These are phyloP conservation scores for Fusarium buharicum DNA, from an alignment of 2,329 filamentous ascomycete genomes.

Conservation along the genomic window DNA sequence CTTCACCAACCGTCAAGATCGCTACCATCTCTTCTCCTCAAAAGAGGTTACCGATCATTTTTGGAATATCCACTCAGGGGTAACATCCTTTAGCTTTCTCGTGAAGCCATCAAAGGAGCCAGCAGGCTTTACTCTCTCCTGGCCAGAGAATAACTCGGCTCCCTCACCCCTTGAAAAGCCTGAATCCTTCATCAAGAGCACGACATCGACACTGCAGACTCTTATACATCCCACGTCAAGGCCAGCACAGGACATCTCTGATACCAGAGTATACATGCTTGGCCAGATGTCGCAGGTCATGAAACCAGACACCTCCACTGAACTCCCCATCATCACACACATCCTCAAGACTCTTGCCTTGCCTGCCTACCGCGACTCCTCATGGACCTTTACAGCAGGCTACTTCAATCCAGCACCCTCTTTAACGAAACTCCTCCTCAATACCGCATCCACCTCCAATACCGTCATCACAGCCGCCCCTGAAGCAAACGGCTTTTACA, in stretches of 20 bases:
- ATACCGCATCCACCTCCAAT: constrained; percentile 74
- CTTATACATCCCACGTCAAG: constrained; percentile 64
- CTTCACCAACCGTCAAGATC: constrained; percentile 94
- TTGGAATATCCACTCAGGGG: constrained; percentile 76
- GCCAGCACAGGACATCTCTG: constrained; percentile 46
- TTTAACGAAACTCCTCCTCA: constrained; percentile 81
- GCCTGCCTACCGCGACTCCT: constrained; percentile 72
- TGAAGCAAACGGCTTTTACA: constrained; percentile 94
- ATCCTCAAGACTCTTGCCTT: constrained; percentile 75
- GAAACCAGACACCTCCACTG: constrained; percentile 82
- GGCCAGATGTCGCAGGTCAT: constrained; percentile 89
- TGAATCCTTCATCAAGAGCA: constrained; percentile 72
- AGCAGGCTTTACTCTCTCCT: constrained; percentile 71
- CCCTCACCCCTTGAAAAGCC: constrained; percentile 79
- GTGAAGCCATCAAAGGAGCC: constrained; percentile 70
- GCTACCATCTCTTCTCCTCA: constrained; percentile 91
- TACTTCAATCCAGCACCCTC: constrained; percentile 97
- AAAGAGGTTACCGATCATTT: constrained; percentile 86
- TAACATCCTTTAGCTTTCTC: constrained; percentile 83
- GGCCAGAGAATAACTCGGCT: constrained; percentile 79
- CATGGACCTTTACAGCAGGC: constrained; percentile 96
- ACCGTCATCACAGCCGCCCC: constrained; percentile 93
- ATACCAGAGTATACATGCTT: constrained; percentile 86
- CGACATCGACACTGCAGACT: constrained; percentile 72
- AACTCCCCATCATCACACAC: constrained; percentile 81